These are phyloP conservation scores for Helotiales sp. DNA, from an alignment of 2,329 filamentous ascomycete genomes.

Conservation along the genomic window DNA sequence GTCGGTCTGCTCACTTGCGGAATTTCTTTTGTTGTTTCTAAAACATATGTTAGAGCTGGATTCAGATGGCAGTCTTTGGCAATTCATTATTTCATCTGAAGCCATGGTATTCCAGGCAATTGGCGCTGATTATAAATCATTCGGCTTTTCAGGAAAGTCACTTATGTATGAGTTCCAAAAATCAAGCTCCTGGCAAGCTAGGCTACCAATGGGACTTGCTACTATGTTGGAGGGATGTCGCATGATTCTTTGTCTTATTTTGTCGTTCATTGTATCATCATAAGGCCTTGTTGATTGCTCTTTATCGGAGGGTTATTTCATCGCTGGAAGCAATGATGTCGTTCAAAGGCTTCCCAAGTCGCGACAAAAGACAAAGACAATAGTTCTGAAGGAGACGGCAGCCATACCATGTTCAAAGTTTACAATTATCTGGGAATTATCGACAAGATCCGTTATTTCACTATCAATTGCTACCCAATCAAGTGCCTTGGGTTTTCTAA, in stretches of 20 bases:
- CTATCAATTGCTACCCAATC: no score
- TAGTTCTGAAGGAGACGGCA: neutral
- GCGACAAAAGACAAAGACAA: neutral
- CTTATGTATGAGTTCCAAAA: neutral
- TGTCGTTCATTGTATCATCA: no score
- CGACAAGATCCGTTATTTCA: neutral
- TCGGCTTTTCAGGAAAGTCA: neutral
- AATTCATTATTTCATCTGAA: neutral
- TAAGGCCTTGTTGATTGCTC: no score
- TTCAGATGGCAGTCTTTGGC: neutral
- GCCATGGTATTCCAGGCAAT: neutral
- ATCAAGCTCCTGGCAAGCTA: neutral
- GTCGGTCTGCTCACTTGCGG: conserved; percentile 9
- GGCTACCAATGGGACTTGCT: no score
- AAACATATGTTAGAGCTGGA: neutral
- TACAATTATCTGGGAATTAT: no score
- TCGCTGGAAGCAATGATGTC: neutral
- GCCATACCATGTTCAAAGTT: neutral
- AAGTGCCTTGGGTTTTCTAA: no score
- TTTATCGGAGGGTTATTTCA: no score
- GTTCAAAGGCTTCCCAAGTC: neutral
- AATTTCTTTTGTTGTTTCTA: conserved; percentile 5
- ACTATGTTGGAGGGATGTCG: no score
- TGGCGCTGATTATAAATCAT: no score
- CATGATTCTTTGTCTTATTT: no score